phyloP scores from a whole-genome alignment of 352 stramenopile species.

The Phytophthora tentaculata region DNA sequence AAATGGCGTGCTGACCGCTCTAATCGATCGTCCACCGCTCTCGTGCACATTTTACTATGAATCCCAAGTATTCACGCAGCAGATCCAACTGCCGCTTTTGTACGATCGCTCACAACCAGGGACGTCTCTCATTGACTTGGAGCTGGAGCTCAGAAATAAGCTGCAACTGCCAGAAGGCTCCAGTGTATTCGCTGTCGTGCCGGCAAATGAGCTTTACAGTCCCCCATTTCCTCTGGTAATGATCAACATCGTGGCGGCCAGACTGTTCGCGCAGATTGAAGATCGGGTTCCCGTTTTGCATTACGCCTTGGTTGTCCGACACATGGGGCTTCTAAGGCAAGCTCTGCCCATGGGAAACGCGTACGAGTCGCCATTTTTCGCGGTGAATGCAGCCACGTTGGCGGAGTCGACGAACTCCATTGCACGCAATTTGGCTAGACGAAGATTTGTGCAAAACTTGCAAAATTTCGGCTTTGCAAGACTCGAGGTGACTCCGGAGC shows the following conservation, averaged over 20 bases:
- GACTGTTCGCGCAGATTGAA: slow-evolving; percentile 53
- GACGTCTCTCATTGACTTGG: slow-evolving; percentile 66
- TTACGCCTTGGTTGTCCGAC: slow-evolving; percentile 70
- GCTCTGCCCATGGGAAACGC: slow-evolving; percentile 54
- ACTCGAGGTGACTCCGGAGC: slow-evolving; percentile 66
- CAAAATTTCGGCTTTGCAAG: slow-evolving; percentile 74
- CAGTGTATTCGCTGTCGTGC: slow-evolving; percentile 79
- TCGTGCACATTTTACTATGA: slow-evolving; percentile 83
- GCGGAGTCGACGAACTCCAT: slow-evolving; percentile 40
- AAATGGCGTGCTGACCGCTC: slow-evolving; percentile 23
- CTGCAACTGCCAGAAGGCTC: slow-evolving; percentile 59
- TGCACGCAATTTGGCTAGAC: slow-evolving; percentile 57
- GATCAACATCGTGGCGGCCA: slow-evolving; percentile 71
- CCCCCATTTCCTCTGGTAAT: slow-evolving; percentile 81
- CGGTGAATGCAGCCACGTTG: slow-evolving; percentile 57
- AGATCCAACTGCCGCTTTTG: slow-evolving; percentile 71
- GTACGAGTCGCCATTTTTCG: slow-evolving; percentile 71
- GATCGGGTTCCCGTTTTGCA: slow-evolving; percentile 58
- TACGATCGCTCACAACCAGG: slow-evolving; percentile 53
- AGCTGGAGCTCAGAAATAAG: slow-evolving; percentile 71
- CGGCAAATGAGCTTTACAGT: slow-evolving; percentile 80
- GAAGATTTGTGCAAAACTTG: slow-evolving; percentile 77
- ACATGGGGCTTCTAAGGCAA: slow-evolving; percentile 59
- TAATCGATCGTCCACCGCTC: slow-evolving; percentile 54
- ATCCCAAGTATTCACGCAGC: slow-evolving; percentile 43